Conservation (phyloP, 2,329 filamentous ascomycete species). For the Arthroderma sp. region DNA sequence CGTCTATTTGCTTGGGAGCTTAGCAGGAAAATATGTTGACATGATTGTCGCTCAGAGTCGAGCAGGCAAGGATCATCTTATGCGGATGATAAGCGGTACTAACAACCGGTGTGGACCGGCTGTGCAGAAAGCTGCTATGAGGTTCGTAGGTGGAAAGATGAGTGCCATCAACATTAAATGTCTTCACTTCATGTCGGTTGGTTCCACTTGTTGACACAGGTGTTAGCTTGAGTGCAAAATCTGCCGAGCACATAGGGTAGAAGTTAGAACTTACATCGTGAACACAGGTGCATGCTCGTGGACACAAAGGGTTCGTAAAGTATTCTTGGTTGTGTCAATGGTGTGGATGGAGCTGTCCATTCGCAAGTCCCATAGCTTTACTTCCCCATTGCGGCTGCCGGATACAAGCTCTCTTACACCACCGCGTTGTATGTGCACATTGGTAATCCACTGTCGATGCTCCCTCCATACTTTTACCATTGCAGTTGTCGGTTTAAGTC, state of each 20-base stretch:
- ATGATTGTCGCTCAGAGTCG: constrained; percentile 74
- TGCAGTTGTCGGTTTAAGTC: constrained; percentile 66
- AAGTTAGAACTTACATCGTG: constrained; percentile 68
- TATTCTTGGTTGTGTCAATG: constrained; percentile 62
- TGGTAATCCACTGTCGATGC: constrained; percentile 89
- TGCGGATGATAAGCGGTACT: constrained; percentile 93
- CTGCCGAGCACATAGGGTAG: background rate
- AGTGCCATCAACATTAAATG: constrained; percentile 76
- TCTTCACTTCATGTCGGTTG: constrained; percentile 73
- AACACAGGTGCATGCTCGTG: constrained; percentile 97
- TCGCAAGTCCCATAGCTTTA: constrained; percentile 91
- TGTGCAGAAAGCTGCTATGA: constrained; percentile 76
- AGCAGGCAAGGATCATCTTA: constrained; percentile 76
- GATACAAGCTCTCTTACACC: constrained; percentile 83
- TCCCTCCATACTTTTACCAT: constrained; percentile 98
- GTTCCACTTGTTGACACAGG: constrained; percentile 52
- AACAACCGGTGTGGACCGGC: constrained; percentile 67
- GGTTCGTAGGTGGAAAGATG: constrained; percentile 76
- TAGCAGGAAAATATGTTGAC: constrained; percentile 73
- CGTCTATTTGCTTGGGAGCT: background rate
- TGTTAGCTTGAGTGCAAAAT: constrained; percentile 4
- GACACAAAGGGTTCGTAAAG: constrained; percentile 72
- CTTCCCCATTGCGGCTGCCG: constrained; percentile 81
- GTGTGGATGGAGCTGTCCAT: constrained; percentile 65
- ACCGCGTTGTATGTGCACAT: constrained; percentile 91